A percentile compares a stretch with the other conserved stretches of the same genome.
These are phyloP conservation scores for Barnettozyma botsteinii DNA, from an alignment of 805 yeast genomes.

Conservation along the genomic window DNA sequence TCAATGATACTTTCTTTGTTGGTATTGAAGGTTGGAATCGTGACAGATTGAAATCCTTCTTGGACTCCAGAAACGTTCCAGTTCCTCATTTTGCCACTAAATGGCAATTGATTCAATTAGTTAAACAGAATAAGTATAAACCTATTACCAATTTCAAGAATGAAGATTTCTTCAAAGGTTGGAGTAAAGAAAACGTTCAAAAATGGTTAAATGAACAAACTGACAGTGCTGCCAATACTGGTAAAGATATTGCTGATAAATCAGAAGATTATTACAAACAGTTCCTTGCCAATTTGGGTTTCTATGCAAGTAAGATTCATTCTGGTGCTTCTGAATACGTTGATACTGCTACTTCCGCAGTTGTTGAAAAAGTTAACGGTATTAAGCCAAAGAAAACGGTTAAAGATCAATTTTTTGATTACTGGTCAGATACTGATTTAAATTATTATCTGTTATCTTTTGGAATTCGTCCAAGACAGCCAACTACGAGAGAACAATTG, in stretches of 20 bases:
- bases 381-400: constrained; percentile 8
- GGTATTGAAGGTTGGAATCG: constrained; percentile 44
- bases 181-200: constrained; percentile 34
- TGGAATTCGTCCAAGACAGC: constrained; percentile 30
- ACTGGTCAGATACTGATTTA: constrained; percentile 41
- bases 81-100: constrained; percentile 36
- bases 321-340: constrained; percentile 21
- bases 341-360: constrained; percentile 13
- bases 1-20: constrained; percentile 41
- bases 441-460: constrained; percentile 35
- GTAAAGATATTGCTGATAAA: constrained; percentile 19
- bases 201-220: constrained; percentile 35
- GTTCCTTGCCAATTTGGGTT: constrained; percentile 12
- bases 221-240: constrained; percentile 20
- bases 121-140: constrained; percentile 31
- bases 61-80: constrained; percentile 36
- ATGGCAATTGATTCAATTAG: constrained; percentile 34
- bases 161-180: constrained; percentile 31
- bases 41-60: constrained; percentile 36
- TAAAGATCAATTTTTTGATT: constrained; percentile 27
- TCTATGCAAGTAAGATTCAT: constrained; percentile 11
- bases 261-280: constrained; percentile 21
- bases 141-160: constrained; percentile 29
- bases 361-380: constrained; percentile 6
- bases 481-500: constrained; percentile 30